Percentiles rank a stretch among this genome's conserved stretches.
Evolutionary conservation across 176 grass and related monocot species (phyloP).

Genomic region (Phyllostachys edulis): DNA sequence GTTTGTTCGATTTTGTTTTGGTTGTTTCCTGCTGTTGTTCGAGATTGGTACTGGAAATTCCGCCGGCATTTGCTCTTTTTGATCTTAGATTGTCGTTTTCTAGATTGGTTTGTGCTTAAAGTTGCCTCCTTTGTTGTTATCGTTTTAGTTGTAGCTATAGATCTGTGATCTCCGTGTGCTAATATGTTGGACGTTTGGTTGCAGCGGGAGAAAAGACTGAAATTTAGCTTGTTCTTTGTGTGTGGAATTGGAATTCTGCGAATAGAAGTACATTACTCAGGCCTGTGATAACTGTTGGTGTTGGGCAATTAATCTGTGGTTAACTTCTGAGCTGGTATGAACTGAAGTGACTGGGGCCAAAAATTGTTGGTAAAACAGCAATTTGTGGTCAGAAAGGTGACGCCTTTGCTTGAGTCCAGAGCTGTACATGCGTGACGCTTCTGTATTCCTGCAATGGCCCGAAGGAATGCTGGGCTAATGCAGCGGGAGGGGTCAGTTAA

Average conservation of each 20-base stretch:
- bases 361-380: background rate
- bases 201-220: constrained; percentile 16
- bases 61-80: constrained; percentile 1
- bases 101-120: background rate
- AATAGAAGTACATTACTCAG: background rate
- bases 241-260: background rate
- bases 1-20: background rate
- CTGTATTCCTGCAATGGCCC: constrained; percentile 57
- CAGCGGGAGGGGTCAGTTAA: constrained; percentile 73
- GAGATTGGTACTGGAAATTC: background rate
- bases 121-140: background rate
- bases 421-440: constrained; percentile 39
- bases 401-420: background rate
- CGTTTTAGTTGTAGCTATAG: constrained; percentile 1
- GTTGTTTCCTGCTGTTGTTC: background rate
- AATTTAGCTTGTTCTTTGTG: constrained; percentile 12
- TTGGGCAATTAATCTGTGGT: constrained; percentile 6
- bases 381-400: constrained; percentile 9
- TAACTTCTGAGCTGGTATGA: background rate
- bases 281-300: background rate
- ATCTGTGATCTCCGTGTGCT: constrained; percentile 24
- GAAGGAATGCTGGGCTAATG: constrained; percentile 69
- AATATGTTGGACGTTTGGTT: constrained; percentile 25
- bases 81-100: background rate
- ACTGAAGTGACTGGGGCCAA: constrained; percentile 7